Evolutionary conservation across 306 rosid species (phyloP).

Genomic region (Leucaena leucocephala): DNA sequence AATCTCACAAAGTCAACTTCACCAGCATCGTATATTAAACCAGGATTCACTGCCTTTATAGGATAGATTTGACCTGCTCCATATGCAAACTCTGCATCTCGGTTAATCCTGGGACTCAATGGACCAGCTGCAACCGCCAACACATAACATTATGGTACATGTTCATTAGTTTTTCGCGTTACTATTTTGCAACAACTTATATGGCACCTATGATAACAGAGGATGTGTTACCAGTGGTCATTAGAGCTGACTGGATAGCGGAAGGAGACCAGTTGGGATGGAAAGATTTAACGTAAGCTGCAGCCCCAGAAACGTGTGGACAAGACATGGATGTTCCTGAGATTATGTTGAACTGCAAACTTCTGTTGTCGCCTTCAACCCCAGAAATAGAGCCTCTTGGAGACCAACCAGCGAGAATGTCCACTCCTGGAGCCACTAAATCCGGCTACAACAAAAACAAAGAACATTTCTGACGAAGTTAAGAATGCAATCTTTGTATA

Average conservation of each 20-base stretch:
- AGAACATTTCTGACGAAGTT: background rate
- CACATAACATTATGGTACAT: too few relatives aligned
- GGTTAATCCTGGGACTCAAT: constrained; percentile 25
- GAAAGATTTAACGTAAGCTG: constrained; percentile 46
- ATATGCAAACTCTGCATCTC: constrained; percentile 40
- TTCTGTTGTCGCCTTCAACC: constrained; percentile 6
- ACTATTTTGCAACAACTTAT: too few relatives aligned
- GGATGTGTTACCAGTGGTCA: constrained; percentile 38
- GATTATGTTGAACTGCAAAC: background rate
- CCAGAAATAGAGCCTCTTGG: too few relatives aligned
- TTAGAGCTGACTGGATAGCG: constrained; percentile 43
- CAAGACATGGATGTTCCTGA: constrained; percentile 56
- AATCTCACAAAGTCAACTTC: constrained; percentile 30
- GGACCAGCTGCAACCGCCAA: constrained; percentile 19
- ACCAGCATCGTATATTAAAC: constrained; percentile 33
- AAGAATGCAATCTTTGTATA: background rate
- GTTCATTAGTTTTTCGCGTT: too few relatives aligned
- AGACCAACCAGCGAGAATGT: constrained; percentile 43
- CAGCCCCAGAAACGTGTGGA: constrained; percentile 38
- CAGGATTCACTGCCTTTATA: constrained; percentile 32
- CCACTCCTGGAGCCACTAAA: constrained; percentile 39
- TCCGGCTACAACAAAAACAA: constrained; percentile 30
- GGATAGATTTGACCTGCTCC: constrained; percentile 46
- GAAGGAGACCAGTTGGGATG: constrained; percentile 49
- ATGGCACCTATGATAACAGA: too few relatives aligned